Conservation (phyloP, 2,329 filamentous ascomycete species). For the Colletotrichum tropicicola region DNA sequence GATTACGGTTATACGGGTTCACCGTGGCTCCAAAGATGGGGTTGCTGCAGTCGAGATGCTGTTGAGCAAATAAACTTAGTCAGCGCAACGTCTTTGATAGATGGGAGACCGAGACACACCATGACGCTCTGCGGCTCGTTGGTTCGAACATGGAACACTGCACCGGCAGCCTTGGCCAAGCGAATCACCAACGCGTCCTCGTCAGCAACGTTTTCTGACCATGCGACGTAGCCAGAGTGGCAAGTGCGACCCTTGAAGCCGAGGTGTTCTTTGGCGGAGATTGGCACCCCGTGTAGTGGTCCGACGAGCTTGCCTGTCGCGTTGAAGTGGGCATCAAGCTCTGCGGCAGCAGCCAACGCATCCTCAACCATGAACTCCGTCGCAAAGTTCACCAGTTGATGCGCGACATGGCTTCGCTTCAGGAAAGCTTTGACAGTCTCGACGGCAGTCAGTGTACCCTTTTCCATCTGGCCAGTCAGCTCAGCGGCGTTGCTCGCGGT, state of each 20-base stretch:
- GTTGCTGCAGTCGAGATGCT: conserved; percentile 42
- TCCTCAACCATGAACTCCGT: conserved; percentile 47
- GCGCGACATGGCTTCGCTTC: conserved; percentile 57
- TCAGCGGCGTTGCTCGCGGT: conserved; percentile 44
- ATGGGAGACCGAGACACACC: conserved; percentile 6
- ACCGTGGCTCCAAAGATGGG: conserved; percentile 48
- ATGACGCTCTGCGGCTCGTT: conserved; percentile 51
- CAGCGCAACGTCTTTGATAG: fast-evolving
- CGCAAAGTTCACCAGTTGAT: conserved; percentile 47
- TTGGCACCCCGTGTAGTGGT: conserved; percentile 50
- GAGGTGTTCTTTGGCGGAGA: conserved; percentile 35
- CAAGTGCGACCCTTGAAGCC: conserved; percentile 31
- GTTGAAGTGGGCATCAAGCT: conserved; percentile 51
- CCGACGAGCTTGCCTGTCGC: conserved; percentile 51
- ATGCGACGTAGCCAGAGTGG: conserved; percentile 42
- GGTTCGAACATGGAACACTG: conserved; percentile 51
- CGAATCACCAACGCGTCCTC: conserved; percentile 43
- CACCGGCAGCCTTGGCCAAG: conserved; percentile 43
- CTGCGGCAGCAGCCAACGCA: conserved; percentile 46
- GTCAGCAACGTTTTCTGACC: conserved; percentile 43
- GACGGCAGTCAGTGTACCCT: conserved; percentile 44
- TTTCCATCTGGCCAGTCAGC: conserved; percentile 37
- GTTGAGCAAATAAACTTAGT: background rate
- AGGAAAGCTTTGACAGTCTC: conserved; percentile 51
- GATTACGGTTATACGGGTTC: conserved; percentile 49